These are phyloP conservation scores for Alternaria novae-zelandiae DNA, from an alignment of 2,329 filamentous ascomycete species.

Conservation along the genomic window DNA sequence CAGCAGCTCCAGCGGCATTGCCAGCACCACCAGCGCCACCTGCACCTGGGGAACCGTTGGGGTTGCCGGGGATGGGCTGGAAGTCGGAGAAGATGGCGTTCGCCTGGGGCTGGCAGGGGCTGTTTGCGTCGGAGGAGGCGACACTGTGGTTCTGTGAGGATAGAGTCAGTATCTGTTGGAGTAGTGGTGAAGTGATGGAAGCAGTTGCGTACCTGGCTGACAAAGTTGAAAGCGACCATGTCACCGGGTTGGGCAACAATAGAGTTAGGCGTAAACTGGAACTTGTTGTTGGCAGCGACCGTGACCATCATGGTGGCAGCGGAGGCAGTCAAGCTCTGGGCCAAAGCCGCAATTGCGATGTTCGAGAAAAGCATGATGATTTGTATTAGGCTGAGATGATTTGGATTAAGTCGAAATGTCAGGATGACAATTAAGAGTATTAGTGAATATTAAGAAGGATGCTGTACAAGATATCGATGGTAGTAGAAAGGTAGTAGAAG, in stretches of 20 bases:
- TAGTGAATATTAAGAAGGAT: background rate
- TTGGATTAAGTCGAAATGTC: background rate
- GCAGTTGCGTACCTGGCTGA: conserved; percentile 19
- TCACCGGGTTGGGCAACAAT: conserved; percentile 36
- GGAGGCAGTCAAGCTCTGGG: conserved; percentile 33
- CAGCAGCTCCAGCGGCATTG: conserved; percentile 6
- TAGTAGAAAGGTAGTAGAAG: background rate
- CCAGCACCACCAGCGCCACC: conserved; percentile 15
- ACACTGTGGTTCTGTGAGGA: conserved; percentile 35
- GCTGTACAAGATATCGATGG: background rate
- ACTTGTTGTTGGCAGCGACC: conserved; percentile 40
- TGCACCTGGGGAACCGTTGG: conserved; percentile 9
- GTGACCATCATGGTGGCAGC: conserved; percentile 40
- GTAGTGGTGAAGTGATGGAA: background rate
- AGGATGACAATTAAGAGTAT: background rate
- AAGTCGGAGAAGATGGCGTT: conserved; percentile 40
- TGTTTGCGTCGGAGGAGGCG: conserved; percentile 32
- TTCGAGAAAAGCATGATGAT: conserved; percentile 32
- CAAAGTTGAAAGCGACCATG: conserved; percentile 37
- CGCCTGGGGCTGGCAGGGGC: conserved; percentile 29
- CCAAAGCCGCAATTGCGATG: conserved; percentile 26
- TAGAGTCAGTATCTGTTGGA: background rate
- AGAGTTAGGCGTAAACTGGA: conserved; percentile 36
- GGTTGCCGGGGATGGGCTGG: conserved; percentile 28
- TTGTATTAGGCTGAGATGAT: background rate